Conservation (phyloP, 148 eudicot genomes). For the Beta vulgaris region DNA sequence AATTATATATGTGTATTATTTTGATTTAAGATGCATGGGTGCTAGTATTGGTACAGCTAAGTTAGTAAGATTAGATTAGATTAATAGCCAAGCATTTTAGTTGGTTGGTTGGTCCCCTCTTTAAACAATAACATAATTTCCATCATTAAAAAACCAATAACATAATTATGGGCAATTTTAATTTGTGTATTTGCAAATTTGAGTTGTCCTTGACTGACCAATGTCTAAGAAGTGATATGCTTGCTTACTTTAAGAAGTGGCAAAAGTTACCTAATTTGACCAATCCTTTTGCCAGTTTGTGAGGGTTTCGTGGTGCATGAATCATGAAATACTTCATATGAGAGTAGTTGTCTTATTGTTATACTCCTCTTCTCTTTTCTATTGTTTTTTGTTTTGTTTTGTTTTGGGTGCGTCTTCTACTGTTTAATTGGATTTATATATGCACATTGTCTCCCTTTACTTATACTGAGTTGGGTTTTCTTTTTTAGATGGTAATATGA, state of each 20-base stretch:
- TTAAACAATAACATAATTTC: neutral
- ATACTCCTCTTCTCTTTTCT: too few species aligned
- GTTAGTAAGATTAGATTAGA: neutral
- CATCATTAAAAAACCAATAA: neutral
- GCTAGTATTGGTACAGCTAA: neutral
- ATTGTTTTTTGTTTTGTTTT: too few species aligned
- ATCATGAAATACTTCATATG: too few species aligned
- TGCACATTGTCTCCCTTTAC: neutral
- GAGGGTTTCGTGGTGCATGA: neutral
- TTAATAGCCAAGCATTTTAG: slow-evolving; percentile 1
- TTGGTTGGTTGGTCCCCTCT: slow-evolving; percentile 5
- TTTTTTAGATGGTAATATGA: too few species aligned
- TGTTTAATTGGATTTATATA: neutral
- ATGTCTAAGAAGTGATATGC: slow-evolving; percentile 15
- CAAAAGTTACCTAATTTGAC: slow-evolving; percentile 13
- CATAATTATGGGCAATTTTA: neutral
- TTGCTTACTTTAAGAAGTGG: slow-evolving; percentile 15
- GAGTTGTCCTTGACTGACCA: slow-evolving; percentile 20
- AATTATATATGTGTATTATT: too few species aligned
- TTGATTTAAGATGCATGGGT: neutral
- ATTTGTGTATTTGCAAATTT: slow-evolving; percentile 11
- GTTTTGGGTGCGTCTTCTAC: neutral
- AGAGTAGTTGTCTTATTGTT: neutral
- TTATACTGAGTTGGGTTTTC: too few species aligned
- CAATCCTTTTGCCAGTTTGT: slow-evolving; percentile 25